Conservation (phyloP, 169 alveolate species). For the Amoebophrya sp. region DNA sequence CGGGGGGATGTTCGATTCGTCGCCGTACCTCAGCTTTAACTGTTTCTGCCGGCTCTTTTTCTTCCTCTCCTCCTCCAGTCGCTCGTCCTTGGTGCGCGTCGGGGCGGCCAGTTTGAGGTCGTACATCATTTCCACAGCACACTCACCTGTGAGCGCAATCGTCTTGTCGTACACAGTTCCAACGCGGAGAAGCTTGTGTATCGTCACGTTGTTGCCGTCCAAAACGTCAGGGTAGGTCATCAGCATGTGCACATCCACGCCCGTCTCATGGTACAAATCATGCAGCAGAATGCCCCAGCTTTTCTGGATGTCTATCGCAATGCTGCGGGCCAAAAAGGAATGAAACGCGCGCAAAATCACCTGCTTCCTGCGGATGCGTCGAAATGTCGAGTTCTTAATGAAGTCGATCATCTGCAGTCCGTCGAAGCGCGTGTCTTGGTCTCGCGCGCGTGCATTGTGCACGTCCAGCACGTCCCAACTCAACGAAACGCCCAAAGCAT, state of each 20-base stretch:
- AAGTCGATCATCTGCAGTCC: conserved; percentile 16
- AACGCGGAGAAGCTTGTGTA: neutral
- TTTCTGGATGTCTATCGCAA: neutral
- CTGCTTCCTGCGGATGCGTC: conserved; percentile 14
- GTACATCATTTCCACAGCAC: conserved; percentile 9
- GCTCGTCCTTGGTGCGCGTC: neutral
- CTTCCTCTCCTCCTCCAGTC: neutral
- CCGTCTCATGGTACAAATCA: neutral
- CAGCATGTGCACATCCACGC: conserved; percentile 4
- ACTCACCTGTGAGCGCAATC: conserved; percentile 1
- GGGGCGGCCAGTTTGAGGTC: neutral
- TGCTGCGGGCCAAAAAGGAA: neutral
- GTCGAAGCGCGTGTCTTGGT: neutral
- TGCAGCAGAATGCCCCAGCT: neutral
- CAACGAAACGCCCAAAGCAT: neutral
- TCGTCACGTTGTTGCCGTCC: neutral
- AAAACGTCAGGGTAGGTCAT: neutral
- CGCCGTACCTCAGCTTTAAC: neutral
- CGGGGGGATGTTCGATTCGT: neutral
- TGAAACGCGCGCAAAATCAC: neutral
- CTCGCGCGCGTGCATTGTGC: neutral
- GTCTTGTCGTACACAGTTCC: neutral
- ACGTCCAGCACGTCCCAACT: neutral
- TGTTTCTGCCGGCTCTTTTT: neutral
- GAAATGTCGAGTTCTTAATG: neutral